Conservation (phyloP, 257 asterid species). For the Buddleja alternifolia region DNA sequence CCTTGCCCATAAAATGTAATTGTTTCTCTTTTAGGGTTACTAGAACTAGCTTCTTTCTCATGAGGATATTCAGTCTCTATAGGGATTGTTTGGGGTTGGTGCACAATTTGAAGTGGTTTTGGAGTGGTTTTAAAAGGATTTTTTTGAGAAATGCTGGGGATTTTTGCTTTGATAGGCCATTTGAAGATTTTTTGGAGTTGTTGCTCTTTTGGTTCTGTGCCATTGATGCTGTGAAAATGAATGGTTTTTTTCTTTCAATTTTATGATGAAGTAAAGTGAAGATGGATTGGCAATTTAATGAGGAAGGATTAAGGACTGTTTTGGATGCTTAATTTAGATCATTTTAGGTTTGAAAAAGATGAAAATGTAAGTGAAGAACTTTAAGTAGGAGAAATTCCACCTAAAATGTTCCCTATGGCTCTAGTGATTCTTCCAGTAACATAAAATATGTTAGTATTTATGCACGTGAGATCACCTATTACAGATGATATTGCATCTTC, state of each 20-base stretch:
- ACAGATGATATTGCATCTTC: too few relatives aligned
- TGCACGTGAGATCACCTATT: too few relatives aligned
- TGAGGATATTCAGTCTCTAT: slow-evolving; percentile 24
- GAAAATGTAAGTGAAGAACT: not conserved
- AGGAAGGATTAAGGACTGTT: not conserved
- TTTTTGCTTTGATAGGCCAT: slow-evolving; percentile 36
- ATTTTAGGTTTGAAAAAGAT: slow-evolving; percentile 15
- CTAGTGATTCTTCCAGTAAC: not conserved
- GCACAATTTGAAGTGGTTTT: not conserved
- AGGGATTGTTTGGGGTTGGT: slow-evolving; percentile 7
- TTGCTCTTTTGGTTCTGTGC: slow-evolving; percentile 18
- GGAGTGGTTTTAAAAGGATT: not conserved
- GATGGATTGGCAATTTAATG: slow-evolving; percentile 17
- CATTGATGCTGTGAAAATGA: slow-evolving; percentile 14
- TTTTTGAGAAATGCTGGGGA: not conserved
- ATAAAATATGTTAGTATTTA: too few relatives aligned
- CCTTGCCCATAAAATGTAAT: not conserved
- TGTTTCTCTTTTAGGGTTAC: not conserved
- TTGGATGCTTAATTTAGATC: slow-evolving; percentile 17
- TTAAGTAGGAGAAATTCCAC: slow-evolving; percentile 19
- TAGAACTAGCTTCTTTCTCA: too few relatives aligned
- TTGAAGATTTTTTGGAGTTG: slow-evolving; percentile 19
- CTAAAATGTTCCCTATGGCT: slow-evolving; percentile 13
- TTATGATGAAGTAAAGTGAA: slow-evolving; percentile 2
- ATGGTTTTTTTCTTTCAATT: not conserved